Percentiles rank a stretch among this genome's conserved stretches.
Conservation (phyloP, 2,329 filamentous ascomycete species). For the Gliomastix tumulicola region DNA sequence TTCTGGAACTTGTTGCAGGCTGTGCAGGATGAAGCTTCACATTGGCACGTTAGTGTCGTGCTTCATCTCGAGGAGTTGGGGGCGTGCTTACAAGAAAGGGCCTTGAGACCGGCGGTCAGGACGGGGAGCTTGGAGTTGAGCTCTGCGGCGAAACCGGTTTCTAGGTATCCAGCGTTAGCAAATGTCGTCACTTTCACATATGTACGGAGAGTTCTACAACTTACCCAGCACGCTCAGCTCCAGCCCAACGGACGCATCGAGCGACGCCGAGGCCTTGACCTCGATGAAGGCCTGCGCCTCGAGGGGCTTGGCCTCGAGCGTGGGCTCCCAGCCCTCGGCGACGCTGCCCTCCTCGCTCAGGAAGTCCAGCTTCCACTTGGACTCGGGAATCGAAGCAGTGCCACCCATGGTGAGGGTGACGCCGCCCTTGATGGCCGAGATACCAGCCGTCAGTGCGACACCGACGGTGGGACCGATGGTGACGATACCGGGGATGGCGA, state of each 20-base stretch:
- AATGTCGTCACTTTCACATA: neutral
- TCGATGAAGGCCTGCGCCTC: neutral
- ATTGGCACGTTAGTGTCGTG: neutral
- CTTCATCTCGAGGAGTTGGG: neutral
- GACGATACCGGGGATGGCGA: slow-evolving; percentile 2
- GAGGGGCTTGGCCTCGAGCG: neutral
- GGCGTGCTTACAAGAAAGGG: neutral
- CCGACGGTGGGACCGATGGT: slow-evolving; percentile 2
- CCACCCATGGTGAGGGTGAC: neutral
- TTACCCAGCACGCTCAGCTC: slow-evolving; percentile 1
- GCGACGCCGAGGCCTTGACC: neutral
- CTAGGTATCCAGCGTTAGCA: neutral
- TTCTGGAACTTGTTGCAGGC: slow-evolving; percentile 1
- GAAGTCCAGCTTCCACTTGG: neutral
- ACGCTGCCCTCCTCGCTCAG: neutral
- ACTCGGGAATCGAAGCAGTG: neutral
- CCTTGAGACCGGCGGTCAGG: neutral
- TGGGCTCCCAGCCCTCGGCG: neutral
- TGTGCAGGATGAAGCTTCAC: neutral
- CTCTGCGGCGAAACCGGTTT: slow-evolving; percentile 1
- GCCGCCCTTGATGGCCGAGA: neutral
- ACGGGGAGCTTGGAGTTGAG: neutral
- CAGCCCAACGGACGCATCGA: neutral
- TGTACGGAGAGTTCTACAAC: neutral
- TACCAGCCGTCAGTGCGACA: neutral